These are phyloP conservation scores for Tagetes erecta DNA, from an alignment of 129 eudicot species.

Conservation along the genomic window DNA sequence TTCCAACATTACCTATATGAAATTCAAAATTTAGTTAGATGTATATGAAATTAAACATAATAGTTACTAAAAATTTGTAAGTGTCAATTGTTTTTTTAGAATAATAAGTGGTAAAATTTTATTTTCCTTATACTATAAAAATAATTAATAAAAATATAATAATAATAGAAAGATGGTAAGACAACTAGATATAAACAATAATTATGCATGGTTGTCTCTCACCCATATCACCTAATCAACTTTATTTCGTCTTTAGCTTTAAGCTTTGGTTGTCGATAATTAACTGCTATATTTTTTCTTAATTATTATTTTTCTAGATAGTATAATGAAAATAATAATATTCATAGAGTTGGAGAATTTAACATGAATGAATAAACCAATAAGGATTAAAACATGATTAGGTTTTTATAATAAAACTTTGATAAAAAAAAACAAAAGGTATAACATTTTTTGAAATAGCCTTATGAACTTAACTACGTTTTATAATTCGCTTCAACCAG, in stretches of 20 bases:
- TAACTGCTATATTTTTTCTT: slow-evolving; percentile 5
- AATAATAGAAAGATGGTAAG: background rate
- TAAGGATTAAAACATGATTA: background rate
- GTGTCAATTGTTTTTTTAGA: too few relatives aligned
- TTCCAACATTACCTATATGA: too few relatives aligned
- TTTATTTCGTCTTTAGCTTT: slow-evolving; percentile 25
- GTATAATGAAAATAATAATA: background rate
- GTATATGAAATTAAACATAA: too few relatives aligned
- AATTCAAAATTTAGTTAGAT: too few relatives aligned
- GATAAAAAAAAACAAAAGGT: background rate
- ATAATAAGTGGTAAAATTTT: too few relatives aligned
- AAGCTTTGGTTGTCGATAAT: slow-evolving; percentile 13
- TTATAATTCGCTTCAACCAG: too few relatives aligned
- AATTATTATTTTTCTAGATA: background rate
- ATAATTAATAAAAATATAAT: too few relatives aligned
- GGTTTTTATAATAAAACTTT: too few relatives aligned
- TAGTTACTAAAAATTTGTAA: too few relatives aligned
- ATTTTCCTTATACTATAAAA: too few relatives aligned
- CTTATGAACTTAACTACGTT: too few relatives aligned
- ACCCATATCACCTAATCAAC: slow-evolving; percentile 27
- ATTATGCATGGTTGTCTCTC: slow-evolving; percentile 10
- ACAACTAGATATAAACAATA: slow-evolving; percentile 9
- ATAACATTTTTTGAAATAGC: too few relatives aligned
- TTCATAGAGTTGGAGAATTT: background rate
- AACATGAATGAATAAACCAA: background rate